phyloP scores from a whole-genome alignment of 306 rosid species.

The Morella rubra region DNA sequence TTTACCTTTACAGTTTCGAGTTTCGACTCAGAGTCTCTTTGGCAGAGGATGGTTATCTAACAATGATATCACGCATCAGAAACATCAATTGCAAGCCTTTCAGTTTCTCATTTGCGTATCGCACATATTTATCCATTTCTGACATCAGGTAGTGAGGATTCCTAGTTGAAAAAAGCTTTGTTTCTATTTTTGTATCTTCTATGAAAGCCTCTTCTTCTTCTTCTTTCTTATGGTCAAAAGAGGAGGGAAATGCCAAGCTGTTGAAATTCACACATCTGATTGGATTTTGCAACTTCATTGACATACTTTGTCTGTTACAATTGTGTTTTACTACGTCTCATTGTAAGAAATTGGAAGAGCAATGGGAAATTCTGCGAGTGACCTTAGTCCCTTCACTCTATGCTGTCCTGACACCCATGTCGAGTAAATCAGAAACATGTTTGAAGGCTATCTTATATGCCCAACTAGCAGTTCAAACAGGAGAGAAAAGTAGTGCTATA shows the following conservation, averaged over 20 bases:
- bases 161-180: not conserved
- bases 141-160: constrained; percentile 62
- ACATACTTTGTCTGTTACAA: not conserved
- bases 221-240: not conserved
- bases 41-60: constrained; percentile 63
- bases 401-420: not conserved
- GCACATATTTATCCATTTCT: constrained; percentile 75
- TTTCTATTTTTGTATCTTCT: not conserved
- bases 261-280: not conserved
- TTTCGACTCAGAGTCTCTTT: constrained; percentile 73
- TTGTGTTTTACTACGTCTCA: not conserved
- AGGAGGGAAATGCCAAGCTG: not conserved
- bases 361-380: not conserved
- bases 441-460: not conserved
- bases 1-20: constrained; percentile 63
- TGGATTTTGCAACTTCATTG: not conserved
- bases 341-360: no score
- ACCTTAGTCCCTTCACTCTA: not conserved
- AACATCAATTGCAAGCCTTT: constrained; percentile 78
- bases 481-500: not conserved
- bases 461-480: not conserved
- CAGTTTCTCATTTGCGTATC: constrained; percentile 79
- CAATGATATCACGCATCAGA: constrained; percentile 69
- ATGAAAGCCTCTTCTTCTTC: not conserved
- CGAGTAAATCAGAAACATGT: not conserved